Evolutionary conservation across 345 rosid genomes (phyloP).

Genomic region (Adansonia digitata): DNA sequence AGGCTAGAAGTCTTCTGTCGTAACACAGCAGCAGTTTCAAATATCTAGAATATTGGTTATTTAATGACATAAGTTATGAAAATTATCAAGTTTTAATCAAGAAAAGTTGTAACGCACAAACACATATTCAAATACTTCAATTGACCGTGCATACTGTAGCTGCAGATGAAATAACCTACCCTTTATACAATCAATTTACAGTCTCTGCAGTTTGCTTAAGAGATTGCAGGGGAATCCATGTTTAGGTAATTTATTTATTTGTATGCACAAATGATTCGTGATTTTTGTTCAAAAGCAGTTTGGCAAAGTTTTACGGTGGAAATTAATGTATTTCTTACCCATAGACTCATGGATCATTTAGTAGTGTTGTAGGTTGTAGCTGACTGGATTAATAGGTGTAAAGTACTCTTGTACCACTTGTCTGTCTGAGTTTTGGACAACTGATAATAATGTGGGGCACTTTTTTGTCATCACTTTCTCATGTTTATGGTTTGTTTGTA

Average conservation of each 20-base stretch:
- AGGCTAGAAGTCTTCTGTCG: background rate
- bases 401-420: background rate
- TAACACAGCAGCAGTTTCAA: background rate
- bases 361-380: background rate
- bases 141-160: background rate
- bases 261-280: background rate
- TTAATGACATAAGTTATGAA: background rate
- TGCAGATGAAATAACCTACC: background rate
- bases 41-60: background rate
- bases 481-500: background rate
- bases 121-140: background rate
- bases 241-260: background rate
- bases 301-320: background rate
- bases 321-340: background rate
- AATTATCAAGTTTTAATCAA: background rate
- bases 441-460: background rate
- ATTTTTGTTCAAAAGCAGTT: background rate
- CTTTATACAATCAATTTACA: background rate
- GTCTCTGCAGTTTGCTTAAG: background rate
- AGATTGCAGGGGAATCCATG: background rate
- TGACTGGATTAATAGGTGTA: background rate
- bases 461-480: background rate
- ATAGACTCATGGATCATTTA: background rate
- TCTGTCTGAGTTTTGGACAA: background rate
- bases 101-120: background rate